Evolutionary conservation across 2,329 filamentous ascomycete species (phyloP).

Genomic region (Hymenoscyphus repandus): DNA sequence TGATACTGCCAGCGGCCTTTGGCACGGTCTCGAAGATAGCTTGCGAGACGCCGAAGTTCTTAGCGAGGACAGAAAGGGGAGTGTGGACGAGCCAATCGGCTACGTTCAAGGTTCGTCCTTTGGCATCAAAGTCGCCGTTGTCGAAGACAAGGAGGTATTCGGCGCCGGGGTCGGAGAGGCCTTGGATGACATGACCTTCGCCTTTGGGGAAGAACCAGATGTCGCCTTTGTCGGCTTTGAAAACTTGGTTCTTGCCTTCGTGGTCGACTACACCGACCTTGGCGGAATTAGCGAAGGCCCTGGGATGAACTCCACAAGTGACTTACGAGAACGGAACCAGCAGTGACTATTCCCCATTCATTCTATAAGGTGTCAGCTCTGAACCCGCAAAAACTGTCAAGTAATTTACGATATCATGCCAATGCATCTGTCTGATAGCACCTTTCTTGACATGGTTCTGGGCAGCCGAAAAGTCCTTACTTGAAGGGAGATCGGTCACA

Average conservation of each 20-base stretch:
- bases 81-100: slow-evolving; percentile 71
- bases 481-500: slow-evolving; percentile 2
- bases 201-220: slow-evolving; percentile 76
- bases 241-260: slow-evolving; percentile 6
- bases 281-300: no score
- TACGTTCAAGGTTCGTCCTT: slow-evolving; percentile 65
- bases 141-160: slow-evolving; percentile 60
- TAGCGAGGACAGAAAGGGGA: slow-evolving; percentile 62
- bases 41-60: slow-evolving; percentile 68
- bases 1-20: slow-evolving; percentile 64
- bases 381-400: background rate
- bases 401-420: slow-evolving; percentile 6
- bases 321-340: slow-evolving; percentile 1
- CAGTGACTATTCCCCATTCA: slow-evolving; percentile 6
- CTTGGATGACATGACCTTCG: slow-evolving; percentile 71
- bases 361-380: background rate
- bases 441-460: slow-evolving; percentile 5
- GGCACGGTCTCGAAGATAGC: slow-evolving; percentile 65
- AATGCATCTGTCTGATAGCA: slow-evolving; percentile 9
- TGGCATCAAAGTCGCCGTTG: slow-evolving; percentile 46
- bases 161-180: slow-evolving; percentile 57
- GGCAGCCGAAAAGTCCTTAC: slow-evolving; percentile 6
- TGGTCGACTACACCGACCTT: background rate
- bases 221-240: slow-evolving; percentile 52
- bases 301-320: background rate